phyloP scores from a whole-genome alignment of 306 rosid species.

The Vigna angularis region DNA sequence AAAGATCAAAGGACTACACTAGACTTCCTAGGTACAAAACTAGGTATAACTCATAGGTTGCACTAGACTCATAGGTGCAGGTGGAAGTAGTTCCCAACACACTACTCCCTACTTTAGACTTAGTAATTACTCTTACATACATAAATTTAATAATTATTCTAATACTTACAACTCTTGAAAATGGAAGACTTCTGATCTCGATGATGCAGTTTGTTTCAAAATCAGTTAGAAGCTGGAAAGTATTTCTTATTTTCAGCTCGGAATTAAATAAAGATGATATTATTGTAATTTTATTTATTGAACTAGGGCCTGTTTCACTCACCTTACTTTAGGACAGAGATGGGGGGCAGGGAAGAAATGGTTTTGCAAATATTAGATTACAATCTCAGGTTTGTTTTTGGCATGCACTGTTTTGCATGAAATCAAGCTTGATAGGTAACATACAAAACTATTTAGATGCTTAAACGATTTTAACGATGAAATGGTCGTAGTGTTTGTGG shows the following conservation, averaged over 20 bases:
- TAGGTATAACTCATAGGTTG: no score
- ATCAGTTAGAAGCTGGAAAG: conserved; percentile 26
- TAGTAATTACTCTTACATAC: no score
- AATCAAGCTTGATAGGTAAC: conserved; percentile 17
- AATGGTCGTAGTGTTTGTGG: conserved; percentile 25
- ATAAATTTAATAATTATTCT: no score
- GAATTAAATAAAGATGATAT: conserved; percentile 7
- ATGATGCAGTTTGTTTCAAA: conserved; percentile 15
- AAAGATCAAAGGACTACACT: no score
- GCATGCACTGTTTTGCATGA: conserved; percentile 6
- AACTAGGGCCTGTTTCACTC: conserved; percentile 25
- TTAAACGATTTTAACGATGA: conserved; percentile 14
- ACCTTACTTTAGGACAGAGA: conserved; percentile 12
- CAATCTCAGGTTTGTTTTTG: conserved; percentile 2
- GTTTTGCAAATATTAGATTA: conserved; percentile 35
- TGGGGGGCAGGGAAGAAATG: conserved; percentile 18
- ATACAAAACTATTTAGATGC: conserved; percentile 33
- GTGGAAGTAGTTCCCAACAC: no score
- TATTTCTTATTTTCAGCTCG: conserved; percentile 22
- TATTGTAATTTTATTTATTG: conserved; percentile 29
- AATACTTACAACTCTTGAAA: conserved; percentile 9
- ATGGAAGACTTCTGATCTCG: conserved; percentile 28
- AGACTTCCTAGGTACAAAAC: no score
- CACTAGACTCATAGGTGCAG: no score
- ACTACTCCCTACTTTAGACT: no score